Conservation (phyloP, 1,284 basidiomycete genomes). For the Malassezia furfur region DNA sequence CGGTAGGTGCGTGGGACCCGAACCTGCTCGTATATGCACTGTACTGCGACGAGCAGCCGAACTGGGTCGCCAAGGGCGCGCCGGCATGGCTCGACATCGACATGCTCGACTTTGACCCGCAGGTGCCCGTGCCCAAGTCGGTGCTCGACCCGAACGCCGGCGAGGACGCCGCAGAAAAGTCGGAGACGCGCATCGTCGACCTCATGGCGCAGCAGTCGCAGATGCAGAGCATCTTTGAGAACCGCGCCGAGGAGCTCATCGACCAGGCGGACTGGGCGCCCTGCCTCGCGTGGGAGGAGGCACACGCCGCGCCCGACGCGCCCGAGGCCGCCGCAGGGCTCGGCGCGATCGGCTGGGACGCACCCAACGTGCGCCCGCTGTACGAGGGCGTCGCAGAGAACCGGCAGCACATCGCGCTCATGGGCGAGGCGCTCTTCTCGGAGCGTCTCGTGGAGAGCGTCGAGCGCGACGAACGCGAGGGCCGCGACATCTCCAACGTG, state of each 20-base stretch:
- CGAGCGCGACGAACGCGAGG: slow-evolving; percentile 1
- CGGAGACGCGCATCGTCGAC: slow-evolving; percentile 14
- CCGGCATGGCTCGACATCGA: slow-evolving; percentile 8
- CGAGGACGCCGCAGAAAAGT: background rate
- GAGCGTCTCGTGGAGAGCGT: slow-evolving; percentile 7
- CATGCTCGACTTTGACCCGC: slow-evolving; percentile 16
- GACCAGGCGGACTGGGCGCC: slow-evolving; percentile 13
- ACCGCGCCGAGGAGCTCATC: slow-evolving; percentile 6
- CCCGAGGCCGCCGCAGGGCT: slow-evolving; percentile 6
- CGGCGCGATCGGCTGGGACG: slow-evolving; percentile 9
- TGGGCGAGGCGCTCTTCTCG: slow-evolving; percentile 7
- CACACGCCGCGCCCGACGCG: background rate
- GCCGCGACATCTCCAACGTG: slow-evolving; percentile 3
- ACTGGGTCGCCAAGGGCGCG: slow-evolving; percentile 7
- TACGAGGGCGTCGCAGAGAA: slow-evolving; percentile 6
- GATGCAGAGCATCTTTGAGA: slow-evolving; percentile 13
- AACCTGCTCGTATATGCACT: slow-evolving; percentile 12
- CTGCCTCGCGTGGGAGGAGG: slow-evolving; percentile 7
- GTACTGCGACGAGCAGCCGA: background rate
- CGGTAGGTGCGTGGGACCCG: slow-evolving; percentile 15
- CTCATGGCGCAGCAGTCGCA: slow-evolving; percentile 18
- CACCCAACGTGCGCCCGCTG: slow-evolving; percentile 1
- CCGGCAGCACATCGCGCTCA: slow-evolving; percentile 12
- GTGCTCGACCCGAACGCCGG: slow-evolving; percentile 4
- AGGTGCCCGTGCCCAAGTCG: slow-evolving; percentile 4